These are phyloP conservation scores for Setaria italica DNA, from an alignment of 202 grass and related monocot species.

Conservation along the genomic window DNA sequence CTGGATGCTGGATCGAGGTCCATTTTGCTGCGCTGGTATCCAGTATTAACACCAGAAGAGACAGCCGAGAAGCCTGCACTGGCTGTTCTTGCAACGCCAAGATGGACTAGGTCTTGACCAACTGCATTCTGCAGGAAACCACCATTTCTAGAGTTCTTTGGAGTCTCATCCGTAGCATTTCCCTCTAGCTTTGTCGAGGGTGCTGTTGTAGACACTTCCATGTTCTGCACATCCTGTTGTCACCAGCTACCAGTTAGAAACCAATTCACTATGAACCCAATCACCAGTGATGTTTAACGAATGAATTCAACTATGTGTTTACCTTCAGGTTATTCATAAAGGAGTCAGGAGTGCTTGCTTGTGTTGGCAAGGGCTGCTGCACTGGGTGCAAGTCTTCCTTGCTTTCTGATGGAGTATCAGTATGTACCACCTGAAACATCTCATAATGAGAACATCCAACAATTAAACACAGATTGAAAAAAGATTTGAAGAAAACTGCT, in stretches of 20 bases:
- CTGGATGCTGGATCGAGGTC: conserved; percentile 52
- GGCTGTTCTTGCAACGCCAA: conserved; percentile 49
- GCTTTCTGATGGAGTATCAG: conserved; percentile 42
- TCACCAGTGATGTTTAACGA: conserved; percentile 13
- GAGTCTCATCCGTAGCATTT: conserved; percentile 50
- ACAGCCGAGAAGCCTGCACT: conserved; percentile 20
- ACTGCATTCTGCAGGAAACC: conserved; percentile 56
- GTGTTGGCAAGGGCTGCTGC: conserved; percentile 54
- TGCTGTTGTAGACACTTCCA: conserved; percentile 42
- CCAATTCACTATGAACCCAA: conserved; percentile 39
- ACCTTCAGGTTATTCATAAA: conserved; percentile 56
- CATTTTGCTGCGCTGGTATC: conserved; percentile 49
- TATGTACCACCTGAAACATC: conserved; percentile 54
- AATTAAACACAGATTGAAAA: conserved; percentile 13
- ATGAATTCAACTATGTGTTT: conserved; percentile 17
- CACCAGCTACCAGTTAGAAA: conserved; percentile 24
- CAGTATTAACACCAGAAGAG: conserved; percentile 20
- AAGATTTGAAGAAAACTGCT: conserved; percentile 18
- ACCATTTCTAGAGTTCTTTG: conserved; percentile 48
- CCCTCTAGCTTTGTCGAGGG: conserved; percentile 49
- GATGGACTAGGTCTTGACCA: conserved; percentile 63
- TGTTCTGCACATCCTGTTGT: conserved; percentile 53
- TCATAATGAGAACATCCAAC: conserved; percentile 31
- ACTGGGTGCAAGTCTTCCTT: conserved; percentile 47
- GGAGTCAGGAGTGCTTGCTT: conserved; percentile 36